Evolutionary conservation across 1,139 yeast genomes (phyloP), one percentile per base, ranked within the genome.

Genomic region (Diutina catenulata): DNA sequence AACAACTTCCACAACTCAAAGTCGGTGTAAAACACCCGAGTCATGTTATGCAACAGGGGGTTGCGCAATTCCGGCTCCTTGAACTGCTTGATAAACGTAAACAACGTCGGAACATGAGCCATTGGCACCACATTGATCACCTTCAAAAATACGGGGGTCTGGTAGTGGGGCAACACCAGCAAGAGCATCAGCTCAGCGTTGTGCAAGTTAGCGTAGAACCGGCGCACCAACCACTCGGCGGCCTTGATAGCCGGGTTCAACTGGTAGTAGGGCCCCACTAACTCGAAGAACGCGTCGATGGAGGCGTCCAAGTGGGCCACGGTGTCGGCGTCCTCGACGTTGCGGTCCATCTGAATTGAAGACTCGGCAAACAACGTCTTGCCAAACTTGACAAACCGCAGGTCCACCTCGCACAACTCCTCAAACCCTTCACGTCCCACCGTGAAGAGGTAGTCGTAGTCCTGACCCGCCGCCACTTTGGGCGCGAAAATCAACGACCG

Each of bases 191-290:
- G 54, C 54, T 91, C 97, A 0, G 87, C 64, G 49, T 83, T 86
- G 51, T 81, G 80, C 37, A 83, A 68, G 53, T 91, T 91, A 47
- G 84, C 76, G 54, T 83, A 86, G 56, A 88, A 93, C 49, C 97
- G 72, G 61, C 98, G 80, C 20, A 91, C 80, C 28, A 91, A 73
- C 98, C 98, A 91, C 62, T 91, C 99, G 10, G 86, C 67, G 9
- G 96, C 93, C 50, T 79, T 80, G 38, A 86, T 55, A 2, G 95
- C 73, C 13, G 94, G 84, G 23, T 77, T 70, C 39, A 87, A 62
- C 44, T 74, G 72, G 68, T 91, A 76, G 50, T 74, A 70, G 3
- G 86, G 84, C 2, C 94, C 80, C n/a, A 78, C 64, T 46, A 88
- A 64, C 39, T 79, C 68, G 44, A 91, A 62, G 51, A 84, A 91